Evolutionary conservation across 495 filamentous ascomycete genomes (phyloP), one percentile per base, ranked within the genome.

Genomic region (Aspergillus affinis): DNA sequence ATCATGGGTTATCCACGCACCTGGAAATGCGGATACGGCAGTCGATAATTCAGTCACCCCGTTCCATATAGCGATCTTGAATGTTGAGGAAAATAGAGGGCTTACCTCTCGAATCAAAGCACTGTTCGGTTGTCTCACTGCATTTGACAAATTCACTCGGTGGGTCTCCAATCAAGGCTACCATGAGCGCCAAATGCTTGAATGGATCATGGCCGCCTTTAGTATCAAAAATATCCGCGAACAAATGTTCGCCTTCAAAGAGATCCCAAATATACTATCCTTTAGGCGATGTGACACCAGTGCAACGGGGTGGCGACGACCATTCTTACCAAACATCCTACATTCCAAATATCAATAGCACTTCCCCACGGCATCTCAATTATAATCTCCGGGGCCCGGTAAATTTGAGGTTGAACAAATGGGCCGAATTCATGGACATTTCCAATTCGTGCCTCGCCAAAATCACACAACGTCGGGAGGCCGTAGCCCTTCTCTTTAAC

Each of bases 211-310:
- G 78, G 4, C 63, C 52, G 44, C 65, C 65, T 52, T 55, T 61
- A 36, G 54, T 32, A 50, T 75, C 54, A 59, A 73, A 71, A n/a
- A 66, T 62, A 48, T 77, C 75, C 2, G 54, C 57, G 57, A 82
- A 82, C 48, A 82, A 61, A 63, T 78, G 68, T 13, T 70, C 52
- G 17, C 73, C 72, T 64, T 82, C 76, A 54, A 80, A 79, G 0
- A 82, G 58, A 59, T 81, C 75, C 77, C 78, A 82, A 27, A 78
- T 71, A 78, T 81, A 61, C 45, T 17, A 19, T 29, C 55, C 6
- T 56, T 65, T 53, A 68, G 60, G 49, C 48, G 46, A 59, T 36
- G 23, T 23, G 27, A 32, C 4, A 23, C 46, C 18, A 65, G 67
- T 18, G 51, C n/a, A 48, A 32, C 10, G 30, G n/a, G 2, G 9